A percentile compares a stretch with the other conserved stretches of the same genome.
phyloP scores from a whole-genome alignment of 106 monocot genomes.

The Dendrobium officinale region DNA sequence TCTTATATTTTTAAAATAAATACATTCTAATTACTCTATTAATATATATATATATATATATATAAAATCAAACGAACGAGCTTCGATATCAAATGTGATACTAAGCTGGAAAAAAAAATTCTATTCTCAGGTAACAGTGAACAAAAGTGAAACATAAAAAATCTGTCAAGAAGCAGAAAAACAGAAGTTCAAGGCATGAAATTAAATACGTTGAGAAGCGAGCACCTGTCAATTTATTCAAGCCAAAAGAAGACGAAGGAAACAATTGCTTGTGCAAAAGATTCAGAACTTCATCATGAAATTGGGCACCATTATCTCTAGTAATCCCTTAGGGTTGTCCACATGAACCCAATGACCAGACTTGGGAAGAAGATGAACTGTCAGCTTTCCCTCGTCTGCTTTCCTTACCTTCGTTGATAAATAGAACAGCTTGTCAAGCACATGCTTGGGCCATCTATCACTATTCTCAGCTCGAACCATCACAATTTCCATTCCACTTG shows the following conservation, averaged over 20 bases:
- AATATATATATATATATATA: no score
- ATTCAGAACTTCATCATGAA: conserved; percentile 32
- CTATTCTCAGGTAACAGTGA: no score
- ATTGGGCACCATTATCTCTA: conserved; percentile 80
- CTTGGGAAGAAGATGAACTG: conserved; percentile 59
- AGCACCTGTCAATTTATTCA: no score
- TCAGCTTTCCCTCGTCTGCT: conserved; percentile 52
- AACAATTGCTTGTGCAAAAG: neutral
- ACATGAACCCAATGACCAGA: conserved; percentile 98
- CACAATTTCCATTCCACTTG: conserved; percentile 60
- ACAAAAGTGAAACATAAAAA: no score
- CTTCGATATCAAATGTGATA: no score
- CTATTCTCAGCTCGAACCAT: conserved; percentile 85
- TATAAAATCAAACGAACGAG: no score
- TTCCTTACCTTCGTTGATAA: conserved; percentile 22
- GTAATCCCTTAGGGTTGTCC: conserved; percentile 89
- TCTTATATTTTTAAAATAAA: no score
- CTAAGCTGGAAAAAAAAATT: no score
- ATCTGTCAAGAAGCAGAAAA: no score
- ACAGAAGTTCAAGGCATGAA: no score
- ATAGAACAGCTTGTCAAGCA: conserved; percentile 35
- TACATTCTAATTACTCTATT: no score
- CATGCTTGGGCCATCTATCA: conserved; percentile 56
- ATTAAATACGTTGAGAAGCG: no score
- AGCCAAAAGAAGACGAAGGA: neutral